These are phyloP conservation scores for Bretschneidera sinensis DNA, from an alignment of 345 rosid species.

Conservation along the genomic window DNA sequence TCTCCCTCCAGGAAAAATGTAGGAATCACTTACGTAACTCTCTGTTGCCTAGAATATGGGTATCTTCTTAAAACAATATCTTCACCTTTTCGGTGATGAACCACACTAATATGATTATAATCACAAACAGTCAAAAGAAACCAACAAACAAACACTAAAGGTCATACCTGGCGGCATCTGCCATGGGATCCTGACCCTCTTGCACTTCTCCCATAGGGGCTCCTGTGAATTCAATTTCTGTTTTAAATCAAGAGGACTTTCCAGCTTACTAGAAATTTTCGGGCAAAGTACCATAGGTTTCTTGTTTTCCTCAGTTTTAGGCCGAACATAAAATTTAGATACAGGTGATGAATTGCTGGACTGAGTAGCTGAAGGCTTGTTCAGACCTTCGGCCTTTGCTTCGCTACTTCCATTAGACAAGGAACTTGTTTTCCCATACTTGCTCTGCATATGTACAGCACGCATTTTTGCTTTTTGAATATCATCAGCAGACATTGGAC, in stretches of 20 bases:
- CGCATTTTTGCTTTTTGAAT: constrained; percentile 97
- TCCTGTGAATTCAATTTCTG: constrained; percentile 40
- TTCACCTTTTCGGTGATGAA: constrained; percentile 9
- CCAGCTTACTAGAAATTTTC: constrained; percentile 18
- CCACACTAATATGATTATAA: constrained; percentile 7
- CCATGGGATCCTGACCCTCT: constrained; percentile 63
- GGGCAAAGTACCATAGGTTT: constrained; percentile 21
- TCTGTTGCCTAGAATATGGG: constrained; percentile 10
- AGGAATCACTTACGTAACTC: constrained; percentile 1
- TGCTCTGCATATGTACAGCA: constrained; percentile 75
- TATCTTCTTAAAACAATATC: constrained; percentile 6
- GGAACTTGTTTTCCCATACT: constrained; percentile 52
- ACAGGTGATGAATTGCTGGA: constrained; percentile 21
- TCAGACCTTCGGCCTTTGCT: constrained; percentile 34
- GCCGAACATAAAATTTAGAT: constrained; percentile 25
- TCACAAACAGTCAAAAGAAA: constrained; percentile 13
- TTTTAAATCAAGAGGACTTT: constrained; percentile 24
- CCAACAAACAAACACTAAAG: constrained; percentile 19
- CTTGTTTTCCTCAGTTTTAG: constrained; percentile 45
- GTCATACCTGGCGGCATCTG: constrained; percentile 73
- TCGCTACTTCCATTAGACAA: constrained; percentile 41
- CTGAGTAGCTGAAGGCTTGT: constrained; percentile 32
- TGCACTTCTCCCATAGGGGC: constrained; percentile 39
- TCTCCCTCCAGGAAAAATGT: constrained; percentile 10
- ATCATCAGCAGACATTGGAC: constrained; percentile 99